A percentile compares a stretch with the other conserved stretches of the same genome.
Evolutionary conservation across 352 stramenopile species (phyloP).

Genomic region (Phytophthora brassicae): DNA sequence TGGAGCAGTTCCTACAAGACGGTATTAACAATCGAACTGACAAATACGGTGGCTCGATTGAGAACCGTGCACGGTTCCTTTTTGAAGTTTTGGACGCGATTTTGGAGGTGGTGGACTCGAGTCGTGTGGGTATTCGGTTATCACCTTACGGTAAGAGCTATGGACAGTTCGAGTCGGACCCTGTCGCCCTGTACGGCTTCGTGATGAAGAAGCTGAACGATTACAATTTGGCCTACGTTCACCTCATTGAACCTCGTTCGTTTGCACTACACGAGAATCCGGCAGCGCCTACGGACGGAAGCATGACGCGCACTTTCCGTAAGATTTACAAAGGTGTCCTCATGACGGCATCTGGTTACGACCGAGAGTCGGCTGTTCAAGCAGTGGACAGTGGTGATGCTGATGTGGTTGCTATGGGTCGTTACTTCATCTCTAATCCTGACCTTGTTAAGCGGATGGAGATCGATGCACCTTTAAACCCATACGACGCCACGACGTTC

Average conservation of each 20-base stretch:
- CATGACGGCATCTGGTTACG: slow-evolving; percentile 47
- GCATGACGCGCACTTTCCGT: slow-evolving; percentile 47
- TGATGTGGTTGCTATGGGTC: slow-evolving; percentile 50
- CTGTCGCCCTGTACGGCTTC: slow-evolving; percentile 35
- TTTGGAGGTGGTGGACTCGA: slow-evolving; percentile 37
- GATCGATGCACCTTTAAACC: slow-evolving; percentile 41
- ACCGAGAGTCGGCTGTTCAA: slow-evolving; percentile 31
- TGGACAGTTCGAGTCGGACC: slow-evolving; percentile 43
- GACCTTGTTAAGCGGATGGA: slow-evolving; percentile 42
- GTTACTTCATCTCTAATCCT: slow-evolving; percentile 54
- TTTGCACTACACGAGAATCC: slow-evolving; percentile 33
- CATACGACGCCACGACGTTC: slow-evolving; percentile 37
- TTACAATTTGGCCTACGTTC: slow-evolving; percentile 48
- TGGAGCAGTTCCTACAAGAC: slow-evolving; percentile 87
- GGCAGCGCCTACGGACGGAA: slow-evolving; percentile 33
- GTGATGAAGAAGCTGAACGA: slow-evolving; percentile 43
- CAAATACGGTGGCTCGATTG: slow-evolving; percentile 69
- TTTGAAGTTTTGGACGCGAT: slow-evolving; percentile 63
- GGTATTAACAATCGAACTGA: slow-evolving; percentile 78
- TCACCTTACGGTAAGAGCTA: slow-evolving; percentile 40
- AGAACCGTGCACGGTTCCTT: slow-evolving; percentile 37
- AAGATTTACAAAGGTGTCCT: slow-evolving; percentile 52
- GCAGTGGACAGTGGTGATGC: slow-evolving; percentile 38
- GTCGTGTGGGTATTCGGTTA: slow-evolving; percentile 36
- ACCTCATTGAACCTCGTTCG: slow-evolving; percentile 49